phyloP scores from a whole-genome alignment of 352 stramenopile genomes.

The Globisporangium echinulatum region DNA sequence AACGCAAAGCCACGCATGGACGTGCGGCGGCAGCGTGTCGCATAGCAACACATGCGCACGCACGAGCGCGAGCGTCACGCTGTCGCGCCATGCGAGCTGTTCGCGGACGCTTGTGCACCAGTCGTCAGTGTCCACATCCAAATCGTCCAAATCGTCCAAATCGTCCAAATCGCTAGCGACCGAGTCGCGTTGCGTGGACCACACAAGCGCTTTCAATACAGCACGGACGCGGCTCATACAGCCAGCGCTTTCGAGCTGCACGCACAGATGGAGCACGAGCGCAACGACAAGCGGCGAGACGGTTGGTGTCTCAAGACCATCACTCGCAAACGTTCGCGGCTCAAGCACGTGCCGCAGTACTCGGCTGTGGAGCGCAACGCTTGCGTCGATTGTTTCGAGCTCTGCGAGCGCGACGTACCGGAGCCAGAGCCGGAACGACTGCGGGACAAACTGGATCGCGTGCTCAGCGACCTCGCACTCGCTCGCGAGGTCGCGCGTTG shows the following conservation, averaged over 20 bases:
- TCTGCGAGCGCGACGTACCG: conserved; percentile 17
- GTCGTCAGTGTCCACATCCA: neutral
- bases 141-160: too few species aligned
- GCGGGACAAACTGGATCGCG: conserved; percentile 21
- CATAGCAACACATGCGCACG: conserved; percentile 15
- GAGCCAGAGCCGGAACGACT: conserved; percentile 23
- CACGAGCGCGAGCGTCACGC: conserved; percentile 5
- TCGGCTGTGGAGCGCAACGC: conserved; percentile 9
- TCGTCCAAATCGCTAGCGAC: too few species aligned
- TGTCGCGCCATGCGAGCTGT: conserved; percentile 8
- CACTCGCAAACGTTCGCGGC: neutral
- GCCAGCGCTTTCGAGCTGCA: conserved; percentile 10
- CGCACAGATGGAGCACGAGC: conserved; percentile 14
- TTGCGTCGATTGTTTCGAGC: conserved; percentile 12
- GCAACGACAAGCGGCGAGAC: conserved; percentile 10
- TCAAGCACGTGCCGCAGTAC: conserved; percentile 10
- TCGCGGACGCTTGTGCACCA: conserved; percentile 11
- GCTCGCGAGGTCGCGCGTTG: conserved; percentile 9
- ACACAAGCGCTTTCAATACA: too few species aligned
- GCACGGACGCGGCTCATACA: neutral
- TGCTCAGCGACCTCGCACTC: conserved; percentile 28
- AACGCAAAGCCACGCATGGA: conserved; percentile 13
- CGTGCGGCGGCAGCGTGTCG: conserved; percentile 7
- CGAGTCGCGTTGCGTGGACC: too few species aligned
- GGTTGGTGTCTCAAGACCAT: neutral